A percentile compares a stretch with the other conserved stretches of the same genome.
Conservation (phyloP, 2,329 filamentous ascomycete genomes). For the Fusarium buharicum region DNA sequence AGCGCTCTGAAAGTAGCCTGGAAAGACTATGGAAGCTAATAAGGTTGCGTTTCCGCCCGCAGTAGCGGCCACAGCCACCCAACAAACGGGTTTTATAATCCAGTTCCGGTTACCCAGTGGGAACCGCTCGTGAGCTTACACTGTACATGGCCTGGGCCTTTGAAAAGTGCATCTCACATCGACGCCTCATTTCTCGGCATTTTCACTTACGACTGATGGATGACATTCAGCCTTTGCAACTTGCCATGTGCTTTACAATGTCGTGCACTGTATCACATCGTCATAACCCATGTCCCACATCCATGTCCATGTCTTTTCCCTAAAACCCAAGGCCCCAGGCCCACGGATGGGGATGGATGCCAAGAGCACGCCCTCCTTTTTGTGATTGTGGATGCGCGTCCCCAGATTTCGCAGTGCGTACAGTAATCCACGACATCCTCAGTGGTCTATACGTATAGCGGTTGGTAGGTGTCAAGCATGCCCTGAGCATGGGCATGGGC, state of each 20-base stretch:
- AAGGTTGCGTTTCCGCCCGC: slow-evolving; percentile 1
- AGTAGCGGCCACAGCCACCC: neutral
- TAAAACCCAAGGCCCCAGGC: slow-evolving; percentile 5
- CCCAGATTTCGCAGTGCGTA: slow-evolving; percentile 14
- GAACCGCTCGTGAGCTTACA: slow-evolving; percentile 13
- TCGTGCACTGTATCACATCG: slow-evolving; percentile 30
- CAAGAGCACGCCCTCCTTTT: slow-evolving; percentile 18
- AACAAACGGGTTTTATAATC: slow-evolving; percentile 10
- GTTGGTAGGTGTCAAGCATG: slow-evolving; percentile 19
- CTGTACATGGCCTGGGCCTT: slow-evolving; percentile 13
- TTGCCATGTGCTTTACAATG: slow-evolving; percentile 17
- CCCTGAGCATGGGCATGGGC: no score
- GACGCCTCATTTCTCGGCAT: slow-evolving; percentile 12
- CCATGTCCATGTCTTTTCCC: neutral
- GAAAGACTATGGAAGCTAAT: neutral
- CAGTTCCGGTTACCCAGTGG: slow-evolving; percentile 22
- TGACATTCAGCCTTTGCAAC: neutral
- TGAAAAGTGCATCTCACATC: neutral
- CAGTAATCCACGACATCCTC: slow-evolving; percentile 12
- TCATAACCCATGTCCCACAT: slow-evolving; percentile 16
- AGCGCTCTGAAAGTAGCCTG: neutral
- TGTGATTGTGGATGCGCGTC: neutral
- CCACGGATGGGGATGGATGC: slow-evolving; percentile 12
- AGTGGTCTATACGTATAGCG: slow-evolving; percentile 9
- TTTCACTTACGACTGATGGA: neutral